These are phyloP conservation scores for Fomitopsis palustris DNA, from an alignment of 1,284 basidiomycete genomes.

Conservation along the genomic window DNA sequence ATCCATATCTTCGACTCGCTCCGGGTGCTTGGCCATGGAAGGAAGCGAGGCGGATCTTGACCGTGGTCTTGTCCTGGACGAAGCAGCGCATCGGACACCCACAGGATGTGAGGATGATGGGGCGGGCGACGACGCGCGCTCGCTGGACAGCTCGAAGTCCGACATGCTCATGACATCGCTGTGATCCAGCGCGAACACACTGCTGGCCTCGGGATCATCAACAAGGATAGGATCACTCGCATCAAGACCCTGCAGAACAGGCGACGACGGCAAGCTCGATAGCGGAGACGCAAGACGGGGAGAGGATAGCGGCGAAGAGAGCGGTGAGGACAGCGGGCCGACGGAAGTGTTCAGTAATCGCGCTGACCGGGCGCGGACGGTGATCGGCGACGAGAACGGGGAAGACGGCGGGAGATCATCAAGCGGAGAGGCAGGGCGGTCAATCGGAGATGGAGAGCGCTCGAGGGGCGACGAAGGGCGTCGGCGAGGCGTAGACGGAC, in stretches of 20 bases:
- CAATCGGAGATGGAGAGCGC: not conserved
- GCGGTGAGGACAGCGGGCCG: not conserved
- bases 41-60: not conserved
- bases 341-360: not conserved
- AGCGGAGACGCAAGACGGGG: not conserved
- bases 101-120: not conserved
- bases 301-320: not conserved
- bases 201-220: not conserved
- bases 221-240: not conserved
- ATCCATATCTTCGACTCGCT: not conserved
- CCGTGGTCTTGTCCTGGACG: not conserved
- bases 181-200: not conserved
- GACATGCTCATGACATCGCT: not conserved
- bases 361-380: not conserved
- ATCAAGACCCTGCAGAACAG: not conserved
- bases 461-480: not conserved
- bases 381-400: slow-evolving; percentile 6
- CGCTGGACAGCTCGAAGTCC: not conserved
- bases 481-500: not conserved
- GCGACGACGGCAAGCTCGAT: not conserved
- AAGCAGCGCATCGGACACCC: not conserved
- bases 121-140: not conserved
- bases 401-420: slow-evolving; percentile 5
- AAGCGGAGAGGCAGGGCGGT: not conserved
- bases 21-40: not conserved